phyloP scores from a whole-genome alignment of 2,329 filamentous ascomycete genomes.

The Colletotrichum spinosum region DNA sequence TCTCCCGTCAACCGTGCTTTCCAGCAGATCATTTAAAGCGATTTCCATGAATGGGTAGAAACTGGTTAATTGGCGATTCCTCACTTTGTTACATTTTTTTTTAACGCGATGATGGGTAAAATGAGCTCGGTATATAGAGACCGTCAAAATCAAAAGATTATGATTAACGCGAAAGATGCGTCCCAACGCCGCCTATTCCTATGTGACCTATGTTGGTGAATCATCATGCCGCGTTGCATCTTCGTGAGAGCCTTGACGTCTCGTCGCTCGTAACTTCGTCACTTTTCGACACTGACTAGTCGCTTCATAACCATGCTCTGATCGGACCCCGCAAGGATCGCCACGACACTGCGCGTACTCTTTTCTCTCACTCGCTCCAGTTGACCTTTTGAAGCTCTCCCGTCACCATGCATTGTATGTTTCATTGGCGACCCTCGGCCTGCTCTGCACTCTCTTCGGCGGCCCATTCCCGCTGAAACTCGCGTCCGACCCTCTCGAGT shows the following conservation, averaged over 20 bases:
- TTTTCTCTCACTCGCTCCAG: no score
- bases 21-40: slow-evolving; percentile 88
- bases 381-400: not conserved
- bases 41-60: slow-evolving; percentile 30
- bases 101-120: slow-evolving; percentile 36
- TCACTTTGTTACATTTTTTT: slow-evolving; percentile 24
- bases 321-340: no score
- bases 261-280: slow-evolving; percentile 26
- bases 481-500: slow-evolving; percentile 65
- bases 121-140: slow-evolving; percentile 39
- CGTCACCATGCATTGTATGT: not conserved
- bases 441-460: slow-evolving; percentile 44
- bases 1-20: slow-evolving; percentile 98
- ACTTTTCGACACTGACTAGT: no score
- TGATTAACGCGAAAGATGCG: slow-evolving; percentile 34
- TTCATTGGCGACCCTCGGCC: slow-evolving; percentile 15
- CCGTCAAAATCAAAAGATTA: slow-evolving; percentile 38
- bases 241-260: not conserved
- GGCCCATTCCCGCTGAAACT: slow-evolving; percentile 66
- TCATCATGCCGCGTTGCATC: slow-evolving; percentile 5
- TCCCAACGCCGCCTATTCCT: slow-evolving; percentile 9
- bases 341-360: no score
- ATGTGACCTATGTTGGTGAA: no score
- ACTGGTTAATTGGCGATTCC: slow-evolving; percentile 35
- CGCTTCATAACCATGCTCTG: no score